phyloP scores from a whole-genome alignment of 768 basidiomycete species.

The Tylopilus subfusipes region DNA sequence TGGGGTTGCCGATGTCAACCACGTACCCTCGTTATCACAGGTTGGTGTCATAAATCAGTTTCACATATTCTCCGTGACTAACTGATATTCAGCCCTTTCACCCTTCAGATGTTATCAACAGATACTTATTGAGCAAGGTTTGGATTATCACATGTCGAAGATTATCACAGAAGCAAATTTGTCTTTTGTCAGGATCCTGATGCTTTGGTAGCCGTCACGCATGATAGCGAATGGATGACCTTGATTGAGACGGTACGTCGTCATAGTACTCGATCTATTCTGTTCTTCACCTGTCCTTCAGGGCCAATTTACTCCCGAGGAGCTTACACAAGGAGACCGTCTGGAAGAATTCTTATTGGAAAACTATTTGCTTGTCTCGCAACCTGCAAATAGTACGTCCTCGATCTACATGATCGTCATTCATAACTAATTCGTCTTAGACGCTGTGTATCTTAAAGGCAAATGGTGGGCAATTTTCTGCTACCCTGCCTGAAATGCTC shows the following conservation, averaged over 20 bases:
- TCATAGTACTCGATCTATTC: not conserved
- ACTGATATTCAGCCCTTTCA: slow-evolving; percentile 1
- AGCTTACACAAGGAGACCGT: not conserved
- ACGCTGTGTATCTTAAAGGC: not conserved
- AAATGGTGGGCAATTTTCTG: not conserved
- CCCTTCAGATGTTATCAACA: slow-evolving; percentile 6
- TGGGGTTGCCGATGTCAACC: not conserved
- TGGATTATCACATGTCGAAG: not conserved
- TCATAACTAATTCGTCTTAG: not conserved
- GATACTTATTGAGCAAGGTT: slow-evolving; percentile 1
- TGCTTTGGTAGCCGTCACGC: slow-evolving; percentile 6
- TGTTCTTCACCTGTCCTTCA: not conserved
- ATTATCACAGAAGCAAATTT: not conserved
- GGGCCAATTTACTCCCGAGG: not conserved
- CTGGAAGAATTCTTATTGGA: not conserved
- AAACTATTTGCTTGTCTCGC: not conserved
- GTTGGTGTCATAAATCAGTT: not conserved
- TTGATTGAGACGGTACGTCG: not conserved
- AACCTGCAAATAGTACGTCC: not conserved
- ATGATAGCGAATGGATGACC: slow-evolving; percentile 6
- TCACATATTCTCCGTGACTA: not conserved
- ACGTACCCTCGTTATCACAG: not conserved
- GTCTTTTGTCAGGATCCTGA: not conserved
- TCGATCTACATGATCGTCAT: not conserved
- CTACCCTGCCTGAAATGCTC: not conserved